phyloP scores from a whole-genome alignment of 106 monocot species.

The Hemerocallis citrina region DNA sequence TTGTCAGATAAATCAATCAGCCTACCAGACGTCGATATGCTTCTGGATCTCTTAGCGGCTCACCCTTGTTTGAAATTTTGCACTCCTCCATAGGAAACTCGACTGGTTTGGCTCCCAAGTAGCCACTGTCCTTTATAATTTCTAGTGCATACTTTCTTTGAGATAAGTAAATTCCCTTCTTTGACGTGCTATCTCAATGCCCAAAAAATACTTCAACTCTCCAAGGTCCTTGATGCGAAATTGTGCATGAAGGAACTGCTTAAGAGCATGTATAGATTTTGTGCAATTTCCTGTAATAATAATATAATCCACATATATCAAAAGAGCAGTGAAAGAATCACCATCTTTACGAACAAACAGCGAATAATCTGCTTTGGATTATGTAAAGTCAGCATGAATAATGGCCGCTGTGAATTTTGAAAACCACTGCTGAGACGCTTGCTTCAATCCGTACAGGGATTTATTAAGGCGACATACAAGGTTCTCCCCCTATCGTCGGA shows the following conservation, averaged over 20 bases:
- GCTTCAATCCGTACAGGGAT: not conserved
- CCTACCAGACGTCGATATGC: not conserved
- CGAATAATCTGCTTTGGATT: not conserved
- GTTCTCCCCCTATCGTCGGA: not conserved
- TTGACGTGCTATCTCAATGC: not conserved
- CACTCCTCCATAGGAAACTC: not conserved
- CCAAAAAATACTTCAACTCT: not conserved
- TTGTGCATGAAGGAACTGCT: not conserved
- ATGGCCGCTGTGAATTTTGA: not conserved
- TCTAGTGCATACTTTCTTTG: not conserved
- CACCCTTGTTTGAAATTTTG: not conserved
- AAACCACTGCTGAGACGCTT: not conserved
- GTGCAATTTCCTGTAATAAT: not conserved
- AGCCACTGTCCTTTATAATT: not conserved
- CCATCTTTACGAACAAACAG: not conserved
- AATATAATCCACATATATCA: not conserved
- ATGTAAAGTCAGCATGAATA: not conserved
- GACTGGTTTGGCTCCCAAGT: not conserved
- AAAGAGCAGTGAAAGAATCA: not conserved
- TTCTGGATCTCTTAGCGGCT: not conserved
- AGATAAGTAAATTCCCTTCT: not conserved
- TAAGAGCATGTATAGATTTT: not conserved
- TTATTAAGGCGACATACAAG: not conserved
- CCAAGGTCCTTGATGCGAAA: not conserved
- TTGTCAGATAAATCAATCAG: not conserved